Conservation (phyloP, 2,329 filamentous ascomycete genomes). For the Colletotrichum musicola region DNA sequence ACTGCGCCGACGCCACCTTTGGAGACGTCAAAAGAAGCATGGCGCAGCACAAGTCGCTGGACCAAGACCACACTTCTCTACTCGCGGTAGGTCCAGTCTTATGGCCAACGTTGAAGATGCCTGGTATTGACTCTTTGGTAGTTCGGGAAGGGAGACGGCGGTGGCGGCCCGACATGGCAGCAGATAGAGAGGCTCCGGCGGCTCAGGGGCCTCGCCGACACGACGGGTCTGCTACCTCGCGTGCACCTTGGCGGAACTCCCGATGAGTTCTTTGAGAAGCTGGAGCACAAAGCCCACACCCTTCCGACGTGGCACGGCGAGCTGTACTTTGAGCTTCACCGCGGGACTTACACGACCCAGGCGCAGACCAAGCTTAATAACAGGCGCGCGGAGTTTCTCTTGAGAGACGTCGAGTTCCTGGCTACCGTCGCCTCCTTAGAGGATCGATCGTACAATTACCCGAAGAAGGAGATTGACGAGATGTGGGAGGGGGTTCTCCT, state of each 20-base stretch:
- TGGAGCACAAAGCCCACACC: slow-evolving; percentile 71
- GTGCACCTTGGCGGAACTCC: slow-evolving; percentile 74
- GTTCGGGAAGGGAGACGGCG: slow-evolving; percentile 77
- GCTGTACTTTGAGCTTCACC: slow-evolving; percentile 77
- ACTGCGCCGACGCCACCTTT: slow-evolving; percentile 75
- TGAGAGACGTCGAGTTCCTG: slow-evolving; percentile 76
- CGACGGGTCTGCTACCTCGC: slow-evolving; percentile 67
- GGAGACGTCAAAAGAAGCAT: slow-evolving; percentile 74
- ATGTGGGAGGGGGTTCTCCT: too few relatives aligned
- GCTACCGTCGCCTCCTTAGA: too few relatives aligned
- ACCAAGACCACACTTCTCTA: slow-evolving; percentile 73
- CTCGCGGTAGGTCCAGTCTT: slow-evolving; percentile 62
- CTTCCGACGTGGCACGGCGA: slow-evolving; percentile 79
- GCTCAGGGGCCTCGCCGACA: slow-evolving; percentile 74
- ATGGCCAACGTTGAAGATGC: too few relatives aligned
- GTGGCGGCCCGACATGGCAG: slow-evolving; percentile 74
- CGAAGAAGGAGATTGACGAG: too few relatives aligned
- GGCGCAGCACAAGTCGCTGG: slow-evolving; percentile 75
- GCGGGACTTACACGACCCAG: slow-evolving; percentile 77
- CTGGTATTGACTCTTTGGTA: background rate
- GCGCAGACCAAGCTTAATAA: slow-evolving; percentile 78
- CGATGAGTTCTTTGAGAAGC: slow-evolving; percentile 73
- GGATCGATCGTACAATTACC: too few relatives aligned
- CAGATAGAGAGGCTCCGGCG: slow-evolving; percentile 76
- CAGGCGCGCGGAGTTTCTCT: slow-evolving; percentile 70